phyloP scores from a whole-genome alignment of 768 basidiomycete genomes.

The Leccinum aurantiacum region DNA sequence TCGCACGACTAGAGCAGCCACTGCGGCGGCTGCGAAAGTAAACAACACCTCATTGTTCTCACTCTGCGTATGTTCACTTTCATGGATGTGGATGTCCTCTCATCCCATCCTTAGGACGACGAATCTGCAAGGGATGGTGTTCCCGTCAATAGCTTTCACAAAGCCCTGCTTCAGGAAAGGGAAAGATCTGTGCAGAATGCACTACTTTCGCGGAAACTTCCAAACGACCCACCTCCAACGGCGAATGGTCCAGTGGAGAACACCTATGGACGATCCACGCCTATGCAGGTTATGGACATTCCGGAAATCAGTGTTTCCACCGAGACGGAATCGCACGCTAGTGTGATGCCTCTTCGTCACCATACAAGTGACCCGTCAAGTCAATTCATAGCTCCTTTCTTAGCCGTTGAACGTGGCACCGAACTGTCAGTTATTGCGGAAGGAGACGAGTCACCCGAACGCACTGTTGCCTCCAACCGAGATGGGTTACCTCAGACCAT shows the following conservation, averaged over 20 bases:
- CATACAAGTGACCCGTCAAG: not conserved
- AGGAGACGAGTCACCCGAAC: conserved; percentile 61
- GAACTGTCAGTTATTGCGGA: conserved; percentile 72
- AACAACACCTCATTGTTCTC: conserved; percentile 41
- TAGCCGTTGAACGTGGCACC: conserved; percentile 33
- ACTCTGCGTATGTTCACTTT: conserved; percentile 42
- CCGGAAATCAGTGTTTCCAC: conserved; percentile 7
- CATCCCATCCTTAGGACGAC: conserved; percentile 34
- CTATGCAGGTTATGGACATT: conserved; percentile 8
- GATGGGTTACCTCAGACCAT: not conserved
- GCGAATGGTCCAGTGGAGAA: not conserved
- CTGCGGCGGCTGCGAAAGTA: conserved; percentile 43
- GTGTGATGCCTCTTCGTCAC: conserved; percentile 1
- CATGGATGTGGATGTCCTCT: conserved; percentile 3
- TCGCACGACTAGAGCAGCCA: conserved; percentile 48
- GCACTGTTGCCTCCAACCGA: conserved; percentile 5
- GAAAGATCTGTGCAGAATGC: conserved; percentile 14
- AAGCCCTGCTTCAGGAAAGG: conserved; percentile 41
- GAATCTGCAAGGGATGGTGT: conserved; percentile 39
- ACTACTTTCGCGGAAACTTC: not conserved
- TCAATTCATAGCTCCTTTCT: conserved; percentile 6
- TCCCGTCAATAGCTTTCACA: conserved; percentile 48
- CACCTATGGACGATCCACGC: not conserved
- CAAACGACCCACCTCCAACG: not conserved
- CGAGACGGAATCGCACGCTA: conserved; percentile 5